A percentile compares a stretch with the other conserved stretches of the same genome.
phyloP scores from a whole-genome alignment of 2,329 filamentous ascomycete species.

The Ceratocystis cacaofunesta region DNA sequence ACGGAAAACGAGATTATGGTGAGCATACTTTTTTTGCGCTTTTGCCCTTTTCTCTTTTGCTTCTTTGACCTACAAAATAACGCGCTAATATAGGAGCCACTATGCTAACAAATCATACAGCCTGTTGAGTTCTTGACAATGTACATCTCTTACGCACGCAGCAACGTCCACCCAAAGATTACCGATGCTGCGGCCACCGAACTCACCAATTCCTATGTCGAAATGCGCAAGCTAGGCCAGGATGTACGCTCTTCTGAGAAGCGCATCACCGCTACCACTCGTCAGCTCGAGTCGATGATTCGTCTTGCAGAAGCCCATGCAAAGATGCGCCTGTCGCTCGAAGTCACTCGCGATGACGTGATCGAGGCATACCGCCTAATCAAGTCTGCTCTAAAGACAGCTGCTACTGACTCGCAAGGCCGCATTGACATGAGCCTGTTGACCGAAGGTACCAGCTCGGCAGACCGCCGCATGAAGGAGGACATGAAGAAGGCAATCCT shows the following conservation, averaged over 20 bases:
- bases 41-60: neutral
- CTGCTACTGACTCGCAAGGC: constrained; percentile 84
- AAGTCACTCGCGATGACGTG: constrained; percentile 70
- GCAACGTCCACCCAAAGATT: constrained; percentile 69
- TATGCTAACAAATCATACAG: constrained; percentile 27
- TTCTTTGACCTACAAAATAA: too few species aligned
- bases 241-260: constrained; percentile 79
- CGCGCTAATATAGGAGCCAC: neutral
- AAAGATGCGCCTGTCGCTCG: constrained; percentile 76
- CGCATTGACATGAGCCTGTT: constrained; percentile 93
- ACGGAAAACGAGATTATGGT: constrained; percentile 65
- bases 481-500: constrained; percentile 65
- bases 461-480: constrained; percentile 67
- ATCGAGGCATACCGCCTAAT: constrained; percentile 84
- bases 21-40: constrained; percentile 27
- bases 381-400: constrained; percentile 85
- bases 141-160: constrained; percentile 92
- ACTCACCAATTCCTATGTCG: constrained; percentile 75
- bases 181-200: constrained; percentile 67
- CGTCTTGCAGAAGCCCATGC: constrained; percentile 90
- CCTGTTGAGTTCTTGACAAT: constrained; percentile 89
- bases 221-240: constrained; percentile 85
- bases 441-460: constrained; percentile 81
- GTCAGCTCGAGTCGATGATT: constrained; percentile 97
- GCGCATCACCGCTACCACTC: constrained; percentile 91